Evolutionary conservation across 2,329 filamentous ascomycete species (phyloP), one percentile per base, ranked within the genome.

Genomic region (Ascochyta fabae): DNA sequence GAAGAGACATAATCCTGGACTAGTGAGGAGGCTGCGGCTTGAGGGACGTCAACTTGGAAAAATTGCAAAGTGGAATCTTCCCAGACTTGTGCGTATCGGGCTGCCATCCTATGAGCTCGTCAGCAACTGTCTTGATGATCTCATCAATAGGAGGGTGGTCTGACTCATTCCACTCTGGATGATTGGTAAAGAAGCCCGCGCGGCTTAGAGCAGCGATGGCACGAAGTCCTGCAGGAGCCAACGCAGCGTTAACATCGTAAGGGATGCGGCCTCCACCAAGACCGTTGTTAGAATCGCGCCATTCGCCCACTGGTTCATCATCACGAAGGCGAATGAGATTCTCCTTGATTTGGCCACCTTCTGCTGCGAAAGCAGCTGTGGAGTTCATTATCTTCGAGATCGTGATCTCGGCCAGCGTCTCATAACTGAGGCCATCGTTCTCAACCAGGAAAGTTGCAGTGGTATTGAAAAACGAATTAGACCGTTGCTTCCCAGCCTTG

Each of bases 161-260:
- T 4, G 41, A 51, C 0, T 65, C 59, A 0, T 66, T 65, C 84
- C 84, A 87, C 0, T 79, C 70, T 0, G 78, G 60, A 49, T 82
- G 77, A 2, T 78, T 68, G 0, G 82, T 73, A 57, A 84, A 87
- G 59, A 86, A 79, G 1, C 80, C 82, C 0, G 77, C 73, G 0
- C 70, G 69, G 2, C 84, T 75, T 1, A 88, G 73, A 0, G 77
- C 75, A 2, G 82, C 80, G 34, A 89, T 86, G 2, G 85, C 80
- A 10, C 83, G 79, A 0, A 89, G 77, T 2, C 83, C 85, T 2
- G 86, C 86, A 0, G 87, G 86, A 0, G 83, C 83, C 0, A 89
- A 76, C 0, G 84, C 86, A 0, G 84, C 84, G 62, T 88, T 89
- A 23, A 88, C 86, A 58, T 88, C 82, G 65, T 86, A 88, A 0